A percentile compares a stretch with the other conserved stretches of the same genome.
phyloP scores from a whole-genome alignment of 208 protist genomes.

The Leishmania braziliensis region DNA sequence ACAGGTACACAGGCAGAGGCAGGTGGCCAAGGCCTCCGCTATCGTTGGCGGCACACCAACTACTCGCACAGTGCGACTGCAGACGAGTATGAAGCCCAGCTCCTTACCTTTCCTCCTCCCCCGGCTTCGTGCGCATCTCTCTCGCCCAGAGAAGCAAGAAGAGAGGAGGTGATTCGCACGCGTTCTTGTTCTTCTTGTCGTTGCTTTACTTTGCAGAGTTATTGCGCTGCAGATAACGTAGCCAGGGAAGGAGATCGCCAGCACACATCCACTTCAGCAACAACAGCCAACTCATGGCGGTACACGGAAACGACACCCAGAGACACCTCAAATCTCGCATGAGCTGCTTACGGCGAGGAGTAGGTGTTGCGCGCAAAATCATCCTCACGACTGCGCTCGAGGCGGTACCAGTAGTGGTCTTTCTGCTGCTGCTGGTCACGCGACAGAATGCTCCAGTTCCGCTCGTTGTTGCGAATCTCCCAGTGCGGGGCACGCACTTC shows the following conservation, averaged over 20 bases:
- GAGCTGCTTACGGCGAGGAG: slow-evolving; percentile 34
- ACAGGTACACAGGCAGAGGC: not conserved
- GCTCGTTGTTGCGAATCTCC: slow-evolving; percentile 87
- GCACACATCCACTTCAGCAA: not conserved
- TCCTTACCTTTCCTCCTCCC: not conserved
- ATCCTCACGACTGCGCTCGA: slow-evolving; percentile 81
- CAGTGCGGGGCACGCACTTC: slow-evolving; percentile 79
- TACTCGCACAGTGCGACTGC: not conserved
- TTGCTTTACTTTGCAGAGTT: not conserved
- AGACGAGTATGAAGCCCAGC: not conserved
- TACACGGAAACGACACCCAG: not conserved
- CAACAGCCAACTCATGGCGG: not conserved
- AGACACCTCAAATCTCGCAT: not conserved
- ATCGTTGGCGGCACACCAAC: not conserved
- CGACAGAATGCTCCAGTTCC: slow-evolving; percentile 85
- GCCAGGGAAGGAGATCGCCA: not conserved
- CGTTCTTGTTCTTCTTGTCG: not conserved
- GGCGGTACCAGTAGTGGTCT: slow-evolving; percentile 88
- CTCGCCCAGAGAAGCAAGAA: not conserved
- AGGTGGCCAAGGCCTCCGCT: not conserved
- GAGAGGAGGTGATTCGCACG: not conserved
- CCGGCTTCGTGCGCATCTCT: not conserved
- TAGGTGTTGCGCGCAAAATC: slow-evolving; percentile 85
- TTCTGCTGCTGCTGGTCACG: slow-evolving; percentile 89
- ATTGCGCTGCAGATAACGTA: not conserved